Evolutionary conservation across 2,329 filamentous ascomycete species (phyloP), one percentile per base, ranked within the genome.

Genomic region (Rhinocladiella similis): DNA sequence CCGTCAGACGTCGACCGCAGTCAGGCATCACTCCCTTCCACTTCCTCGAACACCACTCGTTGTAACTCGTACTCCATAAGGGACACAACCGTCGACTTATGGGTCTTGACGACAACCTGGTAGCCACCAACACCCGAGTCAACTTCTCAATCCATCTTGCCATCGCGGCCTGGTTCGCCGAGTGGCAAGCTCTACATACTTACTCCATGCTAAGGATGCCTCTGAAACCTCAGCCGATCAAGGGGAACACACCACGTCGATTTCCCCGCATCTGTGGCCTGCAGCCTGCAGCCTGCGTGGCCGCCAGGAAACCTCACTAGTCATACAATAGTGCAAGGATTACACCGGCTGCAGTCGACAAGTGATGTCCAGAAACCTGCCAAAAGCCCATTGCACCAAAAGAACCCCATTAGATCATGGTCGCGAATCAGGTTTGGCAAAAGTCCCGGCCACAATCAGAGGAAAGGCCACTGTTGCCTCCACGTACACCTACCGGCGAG

Each of bases 381-480:
- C 72, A 86, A 87, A 1, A 84, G 86, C 16, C 83, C 82, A 3
- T 85, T 85, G 9, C 87, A 22, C 13, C n/a, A 46, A 46, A 46
- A 16, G 22, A 10, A 25, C 25, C 25, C 14, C 13, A 10, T 25
- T 84, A 60, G 13, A 13, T 14, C 25, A 7, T 9, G 13, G 22
- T 43, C 42, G 50, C 16, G 50, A 47, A 25, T 59, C 53, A 45
- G 54, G 47, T 50, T 54, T 50, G 6, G 57, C 55, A 55, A 63
- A 59, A 18, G 55, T 63, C 10, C 42, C 47, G 16, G 61, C 55
- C 18, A 57, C 56, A 41, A 88, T 85, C 60, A 88, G 72, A 6
- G 85, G 85, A 66, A 88, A 88, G 14, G 81, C 85, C 14, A 87
- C 75, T 0, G 85, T 88, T 1, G 85, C 85, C 70, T 88, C 85